phyloP scores from a whole-genome alignment of 306 rosid species.

The Cyamopsis tetragonoloba region DNA sequence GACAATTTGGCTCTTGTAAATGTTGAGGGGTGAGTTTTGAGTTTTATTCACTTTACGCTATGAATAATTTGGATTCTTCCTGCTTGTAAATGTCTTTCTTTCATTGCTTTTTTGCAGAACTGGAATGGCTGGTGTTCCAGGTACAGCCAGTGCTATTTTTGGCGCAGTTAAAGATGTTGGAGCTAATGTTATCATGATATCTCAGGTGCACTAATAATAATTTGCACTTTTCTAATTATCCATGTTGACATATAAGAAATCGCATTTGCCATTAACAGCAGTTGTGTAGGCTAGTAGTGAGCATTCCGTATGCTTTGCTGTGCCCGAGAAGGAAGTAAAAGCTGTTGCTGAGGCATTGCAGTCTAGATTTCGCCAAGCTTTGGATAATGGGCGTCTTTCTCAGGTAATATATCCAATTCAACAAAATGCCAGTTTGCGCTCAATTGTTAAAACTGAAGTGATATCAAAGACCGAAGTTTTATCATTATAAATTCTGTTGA shows the following conservation, averaged over 20 bases:
- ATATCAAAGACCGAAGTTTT: neutral
- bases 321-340: slow-evolving; percentile 92
- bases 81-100: slow-evolving; percentile 14
- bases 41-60: slow-evolving; percentile 8
- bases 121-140: slow-evolving; percentile 99
- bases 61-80: neutral
- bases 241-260: slow-evolving; percentile 10
- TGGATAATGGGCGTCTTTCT: slow-evolving; percentile 96
- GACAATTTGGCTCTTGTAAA: slow-evolving; percentile 95
- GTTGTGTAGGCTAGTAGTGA: slow-evolving; percentile 95
- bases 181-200: slow-evolving; percentile 99
- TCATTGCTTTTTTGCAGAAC: slow-evolving; percentile 55
- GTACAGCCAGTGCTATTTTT: slow-evolving; percentile 90
- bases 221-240: slow-evolving; percentile 17
- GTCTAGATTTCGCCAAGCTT: slow-evolving; percentile 89
- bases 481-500: slow-evolving; percentile 22
- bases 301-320: slow-evolving; percentile 99
- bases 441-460: slow-evolving; percentile 2
- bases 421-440: slow-evolving; percentile 15
- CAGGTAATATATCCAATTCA: slow-evolving; percentile 56
- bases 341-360: slow-evolving; percentile 91
- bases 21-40: slow-evolving; percentile 89
- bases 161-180: slow-evolving; percentile 93
- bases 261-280: slow-evolving; percentile 20
- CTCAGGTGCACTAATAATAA: slow-evolving; percentile 64